These are phyloP conservation scores for Kuraishia molischiana DNA, from an alignment of 805 yeast genomes.

Conservation along the genomic window DNA sequence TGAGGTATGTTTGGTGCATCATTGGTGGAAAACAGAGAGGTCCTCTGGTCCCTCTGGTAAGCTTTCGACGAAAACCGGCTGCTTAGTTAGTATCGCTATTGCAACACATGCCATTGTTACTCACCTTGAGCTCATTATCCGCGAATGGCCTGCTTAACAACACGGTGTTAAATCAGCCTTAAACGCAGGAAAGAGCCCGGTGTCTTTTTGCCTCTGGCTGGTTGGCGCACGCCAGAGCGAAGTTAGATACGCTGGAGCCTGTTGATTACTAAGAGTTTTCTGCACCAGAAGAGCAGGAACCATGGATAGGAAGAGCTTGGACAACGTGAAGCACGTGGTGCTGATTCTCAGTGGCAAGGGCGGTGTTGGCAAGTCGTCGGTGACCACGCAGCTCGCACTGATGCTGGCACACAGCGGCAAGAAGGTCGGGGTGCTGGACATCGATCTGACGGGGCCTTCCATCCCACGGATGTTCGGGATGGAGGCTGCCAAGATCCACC, in stretches of 20 bases:
- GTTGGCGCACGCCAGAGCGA: no score
- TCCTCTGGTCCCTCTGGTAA: slow-evolving; percentile 19
- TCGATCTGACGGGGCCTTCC: slow-evolving; percentile 95
- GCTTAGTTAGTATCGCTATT: no score
- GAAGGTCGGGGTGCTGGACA: slow-evolving; percentile 90
- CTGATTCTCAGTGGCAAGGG: slow-evolving; percentile 90
- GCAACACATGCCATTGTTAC: no score
- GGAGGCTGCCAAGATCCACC: slow-evolving; percentile 71
- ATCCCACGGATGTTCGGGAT: slow-evolving; percentile 94
- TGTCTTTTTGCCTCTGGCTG: no score
- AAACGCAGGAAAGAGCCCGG: no score
- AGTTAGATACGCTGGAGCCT: no score
- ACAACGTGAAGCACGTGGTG: slow-evolving; percentile 62
- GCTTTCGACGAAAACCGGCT: slow-evolving; percentile 21
- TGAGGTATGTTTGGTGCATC: neutral
- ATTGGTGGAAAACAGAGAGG: slow-evolving; percentile 12
- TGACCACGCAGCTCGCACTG: slow-evolving; percentile 90
- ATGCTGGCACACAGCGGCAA: slow-evolving; percentile 59
- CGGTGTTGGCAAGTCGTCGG: slow-evolving; percentile 95
- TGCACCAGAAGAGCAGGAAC: no score
- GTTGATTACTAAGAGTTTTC: no score
- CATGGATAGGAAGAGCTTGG: slow-evolving; percentile 16
- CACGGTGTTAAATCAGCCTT: no score
- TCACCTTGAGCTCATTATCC: no score
- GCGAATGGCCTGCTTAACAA: no score